Evolutionary conservation across 1,139 yeast genomes (phyloP), one percentile per base, ranked within the genome.

Genomic region (Pichia sp.): DNA sequence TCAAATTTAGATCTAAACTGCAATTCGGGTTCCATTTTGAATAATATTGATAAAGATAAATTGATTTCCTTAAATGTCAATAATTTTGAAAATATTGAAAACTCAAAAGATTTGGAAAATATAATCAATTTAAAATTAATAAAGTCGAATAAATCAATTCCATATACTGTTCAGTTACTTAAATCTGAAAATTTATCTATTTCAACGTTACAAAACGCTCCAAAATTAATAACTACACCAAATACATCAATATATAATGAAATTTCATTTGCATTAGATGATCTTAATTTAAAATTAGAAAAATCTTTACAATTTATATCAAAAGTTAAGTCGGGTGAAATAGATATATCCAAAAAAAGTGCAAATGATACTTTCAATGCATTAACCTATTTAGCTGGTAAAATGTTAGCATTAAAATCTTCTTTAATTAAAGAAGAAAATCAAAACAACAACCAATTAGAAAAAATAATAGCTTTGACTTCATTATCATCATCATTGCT

Each of bases 401-500:
- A 46, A 22, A 42, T 43, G 13, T 10, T 22, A 3, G 45, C 45
- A 1, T n/a, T 52, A 27, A 50, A 49, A 34, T 41, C 43, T 3
- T 28, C 34, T 33, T 9, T 46, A 11, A 30, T 30, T 16, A 29
- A 29, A 27, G n/a, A 30, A 25, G 16, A 30, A 41, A 44, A 25
- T 19, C 18, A 27, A 14, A 41, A 36, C 16, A 3, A 44, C 3
- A 50, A 49, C 2, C 45, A 50, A 25, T 16, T 51, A 14, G 42
- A 52, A 27, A 31, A 28, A 7, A n/a, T 46, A 14, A 44, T 47
- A 10, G 53, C 56, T 5, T 30, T 49, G 13, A 28, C 45, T 4
- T 51, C 55, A 19, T 42, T 49, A 16, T 44, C 38, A 18, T 45
- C 55, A 5, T 54, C 56, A 5, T 41, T 54, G 25, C 30, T 54